A percentile compares a stretch with the other conserved stretches of the same genome.
phyloP scores from a whole-genome alignment of 1,284 basidiomycete species.

The Moesziomyces globuligerus region DNA sequence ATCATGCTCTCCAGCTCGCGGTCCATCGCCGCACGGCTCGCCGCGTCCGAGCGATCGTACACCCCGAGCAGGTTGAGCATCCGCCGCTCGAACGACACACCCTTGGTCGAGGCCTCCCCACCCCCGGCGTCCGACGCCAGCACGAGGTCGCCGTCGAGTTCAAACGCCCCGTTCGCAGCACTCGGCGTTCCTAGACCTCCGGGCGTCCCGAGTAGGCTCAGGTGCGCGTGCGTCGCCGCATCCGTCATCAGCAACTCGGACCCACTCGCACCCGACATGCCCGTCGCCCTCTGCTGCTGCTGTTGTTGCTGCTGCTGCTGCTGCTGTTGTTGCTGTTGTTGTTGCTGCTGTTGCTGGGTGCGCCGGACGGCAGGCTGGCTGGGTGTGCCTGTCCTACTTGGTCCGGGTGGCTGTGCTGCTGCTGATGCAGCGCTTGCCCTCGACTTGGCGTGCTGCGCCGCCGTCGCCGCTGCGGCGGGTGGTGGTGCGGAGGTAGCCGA shows the following conservation, averaged over 20 bases:
- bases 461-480: not conserved
- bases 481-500: constrained; percentile 19
- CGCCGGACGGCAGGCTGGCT: constrained; percentile 2
- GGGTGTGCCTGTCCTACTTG: no score
- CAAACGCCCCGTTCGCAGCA: constrained; percentile 10
- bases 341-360: constrained; percentile 5
- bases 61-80: constrained; percentile 37
- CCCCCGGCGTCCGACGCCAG: not conserved
- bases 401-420: no score
- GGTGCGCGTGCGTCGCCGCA: constrained; percentile 21
- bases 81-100: constrained; percentile 35
- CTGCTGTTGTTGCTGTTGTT: constrained; percentile 7
- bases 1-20: constrained; percentile 23
- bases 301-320: not conserved
- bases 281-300: constrained; percentile 8
- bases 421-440: constrained; percentile 4
- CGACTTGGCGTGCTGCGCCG: constrained; percentile 3
- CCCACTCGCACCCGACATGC: not conserved
- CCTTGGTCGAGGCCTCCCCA: constrained; percentile 8
- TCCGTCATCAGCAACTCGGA: constrained; percentile 35
- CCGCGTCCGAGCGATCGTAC: constrained; percentile 27
- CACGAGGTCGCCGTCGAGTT: constrained; percentile 12
- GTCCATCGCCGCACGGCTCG: constrained; percentile 21
- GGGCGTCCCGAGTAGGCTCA: constrained; percentile 20
- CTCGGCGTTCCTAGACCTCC: constrained; percentile 9